Conservation (phyloP, 805 yeast genomes). For the Maudiozyma pseudohumilis region DNA sequence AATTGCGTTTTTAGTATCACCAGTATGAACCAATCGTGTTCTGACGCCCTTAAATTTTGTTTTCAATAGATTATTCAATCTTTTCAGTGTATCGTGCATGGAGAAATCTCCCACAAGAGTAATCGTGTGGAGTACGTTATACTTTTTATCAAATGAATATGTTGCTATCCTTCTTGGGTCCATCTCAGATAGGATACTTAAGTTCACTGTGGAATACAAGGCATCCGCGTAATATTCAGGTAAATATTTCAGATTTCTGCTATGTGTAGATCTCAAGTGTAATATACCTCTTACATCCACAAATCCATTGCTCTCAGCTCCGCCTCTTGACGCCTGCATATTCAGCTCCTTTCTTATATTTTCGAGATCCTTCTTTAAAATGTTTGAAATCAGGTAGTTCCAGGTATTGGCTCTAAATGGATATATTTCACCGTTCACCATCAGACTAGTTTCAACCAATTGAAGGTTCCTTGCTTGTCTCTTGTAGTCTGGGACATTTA, state of each 20-base stretch:
- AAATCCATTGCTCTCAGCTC: not conserved
- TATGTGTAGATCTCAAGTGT: constrained; percentile 21
- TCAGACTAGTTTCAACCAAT: constrained; percentile 40
- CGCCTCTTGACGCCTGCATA: constrained; percentile 6
- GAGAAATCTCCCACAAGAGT: constrained; percentile 55
- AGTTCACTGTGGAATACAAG: constrained; percentile 25
- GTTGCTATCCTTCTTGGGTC: constrained; percentile 18
- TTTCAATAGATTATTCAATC: constrained; percentile 31
- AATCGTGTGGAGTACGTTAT: constrained; percentile 29
- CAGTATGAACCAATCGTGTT: constrained; percentile 31
- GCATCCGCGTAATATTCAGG: constrained; percentile 36
- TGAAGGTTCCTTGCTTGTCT: constrained; percentile 32
- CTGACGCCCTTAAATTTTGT: constrained; percentile 30
- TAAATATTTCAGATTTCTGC: constrained; percentile 41
- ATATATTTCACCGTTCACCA: constrained; percentile 65
- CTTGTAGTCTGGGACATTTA: constrained; percentile 9
- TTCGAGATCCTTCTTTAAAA: constrained; percentile 43
- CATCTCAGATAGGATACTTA: constrained; percentile 9
- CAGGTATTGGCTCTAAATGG: constrained; percentile 41
- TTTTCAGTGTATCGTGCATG: constrained; percentile 31
- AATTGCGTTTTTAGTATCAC: constrained; percentile 8
- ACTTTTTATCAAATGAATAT: constrained; percentile 10
- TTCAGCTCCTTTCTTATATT: constrained; percentile 16
- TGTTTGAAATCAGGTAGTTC: constrained; percentile 45
- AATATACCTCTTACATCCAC: constrained; percentile 24